These are phyloP conservation scores for Aspergillus sparsus DNA, from an alignment of 495 filamentous ascomycete genomes.

Conservation along the genomic window DNA sequence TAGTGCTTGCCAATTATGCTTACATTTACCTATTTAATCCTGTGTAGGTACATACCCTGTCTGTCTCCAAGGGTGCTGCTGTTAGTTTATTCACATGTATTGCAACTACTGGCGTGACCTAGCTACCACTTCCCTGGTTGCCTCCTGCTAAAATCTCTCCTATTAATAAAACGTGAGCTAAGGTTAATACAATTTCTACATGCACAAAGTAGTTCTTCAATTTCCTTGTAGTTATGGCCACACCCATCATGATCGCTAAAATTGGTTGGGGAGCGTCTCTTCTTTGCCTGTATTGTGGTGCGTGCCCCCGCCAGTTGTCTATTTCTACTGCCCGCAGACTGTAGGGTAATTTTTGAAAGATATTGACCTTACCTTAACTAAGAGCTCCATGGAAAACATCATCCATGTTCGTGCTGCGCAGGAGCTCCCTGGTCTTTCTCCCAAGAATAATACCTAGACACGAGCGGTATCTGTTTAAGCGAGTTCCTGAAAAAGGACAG, in stretches of 20 bases:
- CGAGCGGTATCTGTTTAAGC: conserved; percentile 56
- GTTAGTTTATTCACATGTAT: conserved; percentile 76
- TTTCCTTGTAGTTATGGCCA: conserved; percentile 73
- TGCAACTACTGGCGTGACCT: conserved; percentile 65
- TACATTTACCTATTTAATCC: conserved; percentile 63
- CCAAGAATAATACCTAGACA: conserved; percentile 57
- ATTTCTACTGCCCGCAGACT: conserved; percentile 69
- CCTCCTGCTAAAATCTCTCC: conserved; percentile 67
- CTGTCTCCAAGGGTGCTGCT: conserved; percentile 62
- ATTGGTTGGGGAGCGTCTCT: conserved; percentile 70
- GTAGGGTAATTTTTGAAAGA: conserved; percentile 52
- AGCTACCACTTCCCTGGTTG: conserved; percentile 55
- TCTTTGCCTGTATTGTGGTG: conserved; percentile 68
- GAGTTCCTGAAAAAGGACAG: conserved; percentile 64
- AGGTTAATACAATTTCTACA: conserved; percentile 69
- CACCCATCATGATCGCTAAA: conserved; percentile 62
- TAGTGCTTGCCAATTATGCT: conserved; percentile 67
- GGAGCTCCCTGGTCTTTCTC: not conserved
- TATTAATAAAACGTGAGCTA: conserved; percentile 62
- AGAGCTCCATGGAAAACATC: too few species aligned
- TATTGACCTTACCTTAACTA: conserved; percentile 5
- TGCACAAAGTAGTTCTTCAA: conserved; percentile 75
- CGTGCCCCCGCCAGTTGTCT: conserved; percentile 63
- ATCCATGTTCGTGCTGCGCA: conserved; percentile 3
- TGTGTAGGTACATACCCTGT: conserved; percentile 46